Conservation (phyloP, 192 early-diverging fungal genomes). For the Radiomyces spectabilis region DNA sequence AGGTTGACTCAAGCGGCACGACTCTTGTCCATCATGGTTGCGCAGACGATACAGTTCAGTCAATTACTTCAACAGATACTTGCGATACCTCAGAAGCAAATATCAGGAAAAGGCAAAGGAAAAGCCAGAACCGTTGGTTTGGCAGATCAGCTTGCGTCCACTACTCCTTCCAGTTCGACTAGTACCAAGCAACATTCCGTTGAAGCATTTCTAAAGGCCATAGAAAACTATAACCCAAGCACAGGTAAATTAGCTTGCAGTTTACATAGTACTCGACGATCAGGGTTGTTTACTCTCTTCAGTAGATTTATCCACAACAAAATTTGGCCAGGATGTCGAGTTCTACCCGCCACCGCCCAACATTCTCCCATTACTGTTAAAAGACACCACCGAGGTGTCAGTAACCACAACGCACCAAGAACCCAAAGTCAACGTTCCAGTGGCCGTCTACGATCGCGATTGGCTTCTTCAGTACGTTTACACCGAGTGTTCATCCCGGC, state of each 20-base stretch:
- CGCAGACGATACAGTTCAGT: slow-evolving; percentile 4
- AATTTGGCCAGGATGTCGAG: not conserved
- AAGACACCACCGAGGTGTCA: not conserved
- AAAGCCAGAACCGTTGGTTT: not conserved
- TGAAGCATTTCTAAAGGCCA: not conserved
- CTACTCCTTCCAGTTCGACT: not conserved
- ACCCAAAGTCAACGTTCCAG: not conserved
- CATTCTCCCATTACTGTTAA: not conserved
- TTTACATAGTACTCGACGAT: too few species aligned
- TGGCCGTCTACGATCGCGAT: slow-evolving; percentile 31
- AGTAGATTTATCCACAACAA: not conserved
- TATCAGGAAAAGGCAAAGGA: slow-evolving; percentile 10
- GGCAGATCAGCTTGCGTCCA: not conserved
- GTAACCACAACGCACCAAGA: not conserved
- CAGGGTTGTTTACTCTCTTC: too few species aligned
- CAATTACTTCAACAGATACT: slow-evolving; percentile 10
- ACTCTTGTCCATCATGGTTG: not conserved
- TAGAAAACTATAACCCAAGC: not conserved
- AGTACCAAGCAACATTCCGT: not conserved
- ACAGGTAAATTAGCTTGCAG: not conserved
- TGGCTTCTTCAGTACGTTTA: slow-evolving; percentile 40
- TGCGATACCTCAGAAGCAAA: not conserved
- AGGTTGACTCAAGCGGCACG: too few species aligned
- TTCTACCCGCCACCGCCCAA: not conserved
- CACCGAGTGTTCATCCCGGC: not conserved